Percentiles rank a stretch among this genome's conserved stretches.
phyloP scores from a whole-genome alignment of 148 eudicot genomes.

The Chenopodium quinoa region DNA sequence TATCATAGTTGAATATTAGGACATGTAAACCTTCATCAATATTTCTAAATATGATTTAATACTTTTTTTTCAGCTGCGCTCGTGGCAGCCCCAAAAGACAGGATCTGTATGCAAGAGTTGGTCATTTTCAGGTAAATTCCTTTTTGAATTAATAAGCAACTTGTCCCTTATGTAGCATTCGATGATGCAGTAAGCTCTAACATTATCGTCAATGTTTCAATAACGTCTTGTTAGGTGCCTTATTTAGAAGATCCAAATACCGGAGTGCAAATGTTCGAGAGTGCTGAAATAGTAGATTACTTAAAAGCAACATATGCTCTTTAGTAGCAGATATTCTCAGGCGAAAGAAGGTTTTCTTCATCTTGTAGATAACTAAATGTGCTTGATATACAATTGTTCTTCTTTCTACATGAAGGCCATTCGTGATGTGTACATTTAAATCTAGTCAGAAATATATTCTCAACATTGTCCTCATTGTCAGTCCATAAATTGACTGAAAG shows the following conservation, averaged over 20 bases:
- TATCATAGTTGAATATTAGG: too few species aligned
- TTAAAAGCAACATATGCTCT: conserved; percentile 77
- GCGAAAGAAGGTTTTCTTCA: conserved; percentile 3
- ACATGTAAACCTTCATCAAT: too few species aligned
- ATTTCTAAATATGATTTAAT: not conserved
- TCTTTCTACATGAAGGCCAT: not conserved
- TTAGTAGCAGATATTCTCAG: conserved; percentile 26
- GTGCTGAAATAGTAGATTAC: conserved; percentile 93
- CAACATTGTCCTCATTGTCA: not conserved
- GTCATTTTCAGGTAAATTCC: conserved; percentile 75
- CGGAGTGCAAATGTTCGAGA: conserved; percentile 92
- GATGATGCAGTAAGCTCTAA: not conserved
- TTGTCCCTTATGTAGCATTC: not conserved
- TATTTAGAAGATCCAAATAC: conserved; percentile 94
- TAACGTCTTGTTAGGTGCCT: conserved; percentile 58
- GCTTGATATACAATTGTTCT: not conserved
- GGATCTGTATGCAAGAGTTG: conserved; percentile 59
- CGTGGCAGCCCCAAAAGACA: conserved; percentile 98
- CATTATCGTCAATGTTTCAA: not conserved
- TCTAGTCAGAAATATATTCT: not conserved
- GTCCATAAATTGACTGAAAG: not conserved
- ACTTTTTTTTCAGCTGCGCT: conserved; percentile 60
- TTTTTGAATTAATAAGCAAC: not conserved
- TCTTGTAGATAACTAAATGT: not conserved
- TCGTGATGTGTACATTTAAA: not conserved